Conservation (phyloP, 2,329 filamentous ascomycete genomes). For the Apiospora sp. region DNA sequence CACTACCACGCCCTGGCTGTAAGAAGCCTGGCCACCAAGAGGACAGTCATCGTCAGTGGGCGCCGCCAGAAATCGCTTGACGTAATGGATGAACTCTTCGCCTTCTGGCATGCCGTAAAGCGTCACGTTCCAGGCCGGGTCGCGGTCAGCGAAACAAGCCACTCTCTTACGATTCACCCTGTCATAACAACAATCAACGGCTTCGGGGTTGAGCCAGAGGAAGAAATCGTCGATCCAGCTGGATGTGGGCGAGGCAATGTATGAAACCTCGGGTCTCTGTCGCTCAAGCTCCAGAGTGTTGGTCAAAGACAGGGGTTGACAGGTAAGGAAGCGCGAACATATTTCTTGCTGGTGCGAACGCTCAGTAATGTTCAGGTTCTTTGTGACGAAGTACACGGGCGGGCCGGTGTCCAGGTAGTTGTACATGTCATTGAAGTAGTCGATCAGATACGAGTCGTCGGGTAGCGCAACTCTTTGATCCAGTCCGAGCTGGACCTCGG, state of each 20-base stretch:
- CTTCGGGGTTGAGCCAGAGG: conserved; percentile 91
- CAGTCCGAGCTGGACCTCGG: conserved; percentile 83
- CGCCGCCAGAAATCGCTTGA: conserved; percentile 81
- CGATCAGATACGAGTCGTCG: conserved; percentile 91
- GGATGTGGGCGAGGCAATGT: conserved; percentile 85
- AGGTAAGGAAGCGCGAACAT: conserved; percentile 91
- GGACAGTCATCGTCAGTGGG: conserved; percentile 87
- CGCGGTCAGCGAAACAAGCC: conserved; percentile 80
- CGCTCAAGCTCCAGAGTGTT: conserved; percentile 95
- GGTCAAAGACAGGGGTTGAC: conserved; percentile 81
- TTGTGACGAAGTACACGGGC: conserved; percentile 94
- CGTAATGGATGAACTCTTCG: conserved; percentile 87
- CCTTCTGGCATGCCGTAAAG: conserved; percentile 92
- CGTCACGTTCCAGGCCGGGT: conserved; percentile 88
- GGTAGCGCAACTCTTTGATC: conserved; percentile 96
- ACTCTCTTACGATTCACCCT: conserved; percentile 53
- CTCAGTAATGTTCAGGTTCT: conserved; percentile 79
- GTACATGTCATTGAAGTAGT: conserved; percentile 96
- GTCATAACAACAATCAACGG: conserved; percentile 73
- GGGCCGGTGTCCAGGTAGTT: conserved; percentile 90
- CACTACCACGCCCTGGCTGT: conserved; percentile 83
- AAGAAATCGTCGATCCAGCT: conserved; percentile 99
- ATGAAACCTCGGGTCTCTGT: conserved; percentile 87
- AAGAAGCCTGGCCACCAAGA: conserved; percentile 86
- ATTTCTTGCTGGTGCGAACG: conserved; percentile 82